Base-by-base conservation (phyloP, 179 eudicot species). In the Beta macrorhiza region DNA sequence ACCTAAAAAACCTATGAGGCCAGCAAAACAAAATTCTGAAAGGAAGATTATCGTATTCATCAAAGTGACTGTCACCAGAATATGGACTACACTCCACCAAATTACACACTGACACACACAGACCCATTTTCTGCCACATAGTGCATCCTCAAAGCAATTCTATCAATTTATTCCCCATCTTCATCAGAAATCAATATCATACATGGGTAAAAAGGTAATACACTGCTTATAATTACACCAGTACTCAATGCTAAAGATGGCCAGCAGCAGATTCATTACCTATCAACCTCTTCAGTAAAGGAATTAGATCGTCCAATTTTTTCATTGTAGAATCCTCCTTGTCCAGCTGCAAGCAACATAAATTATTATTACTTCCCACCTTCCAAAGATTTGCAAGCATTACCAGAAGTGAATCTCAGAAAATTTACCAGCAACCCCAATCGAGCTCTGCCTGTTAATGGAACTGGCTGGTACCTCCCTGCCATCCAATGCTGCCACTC, bases 361-460 rank as follows among this genome's bases (percentile, higher is more conserved):
- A 78, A 59, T 75, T 32, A 74, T 64, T 16, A 32, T 78, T 67
- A 22, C 29, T 77, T 49, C 25, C 62, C 79, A 45, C 10, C 12
- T 45, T 22, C 11, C 22, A 74, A 77, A 12, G 77, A 70, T n/a
- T 78, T 20, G 32, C n/a, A 77, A 72, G 76, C 59, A 84, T 65
- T 76, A 84, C 77, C 71, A 81, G 49, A 47, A 73, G 58, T 67
- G 57, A 72, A 57, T 49, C 25, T 32, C 68, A 44, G 74, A 78
- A 80, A 81, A 68, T 25, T 83, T 91, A 93, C 98, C 97, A 86
- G 90, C 82, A 83, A 85, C 69, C 19, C 88, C 88, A 77, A 74
- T 79, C 32, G 91, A 83, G 77, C 77, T 84, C 59, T 92, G 93
- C 82, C 95, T 86, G 84, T 80, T 82, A 58, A 80, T 83, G 76